Base-by-base conservation (phyloP, 495 filamentous ascomycete species). In the Polyplosphaeria fusca region DNA sequence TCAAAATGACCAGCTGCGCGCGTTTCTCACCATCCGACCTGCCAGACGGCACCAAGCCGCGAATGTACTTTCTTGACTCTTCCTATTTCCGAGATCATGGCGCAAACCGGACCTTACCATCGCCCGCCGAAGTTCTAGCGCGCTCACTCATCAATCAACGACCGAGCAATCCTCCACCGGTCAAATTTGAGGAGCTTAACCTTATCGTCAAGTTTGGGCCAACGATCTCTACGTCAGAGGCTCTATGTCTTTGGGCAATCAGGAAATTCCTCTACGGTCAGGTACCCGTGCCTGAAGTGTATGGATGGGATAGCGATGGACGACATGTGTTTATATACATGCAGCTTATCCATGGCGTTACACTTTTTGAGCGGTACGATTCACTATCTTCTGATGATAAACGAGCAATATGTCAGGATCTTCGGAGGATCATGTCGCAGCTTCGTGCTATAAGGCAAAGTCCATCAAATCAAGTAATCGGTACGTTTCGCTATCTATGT, bases 191-290 rank as follows among this genome's bases (percentile, higher is more conserved):
- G 52, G 58, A 74, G 19, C 67, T 70, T 26, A 61, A 65, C 50
- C 61, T 79, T 18, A 18, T 78, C 24, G 76, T 78, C 55, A 78
- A 78, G 42, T 75, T 71, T 62, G 73, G 76, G n/a, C 68, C 65
- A 37, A 27, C 57, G 55, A 66, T 77, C 42, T 73, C 60, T 2
- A 55, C 67, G 44, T 64, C 66, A 24, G 73, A 78, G 61, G 77
- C 73, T 13, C 67, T 71, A 51, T 73, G 68, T 64, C 71, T 76
- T n/a, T 71, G 71, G 70, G 69, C 70, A 44, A 64, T 78, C 27
- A 63, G 67, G 55, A 60, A 55, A 51, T 43, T 62, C 28, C 68
- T 78, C 62, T 35, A 57, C 4, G 61, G 66, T 40, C 27, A 49
- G 38, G 68, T 77, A 27, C 75, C 76, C 23, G 71, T 76, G 3